Base-by-base conservation (phyloP, 2,329 filamentous ascomycete species). In the Aspergillus novofumigatus region DNA sequence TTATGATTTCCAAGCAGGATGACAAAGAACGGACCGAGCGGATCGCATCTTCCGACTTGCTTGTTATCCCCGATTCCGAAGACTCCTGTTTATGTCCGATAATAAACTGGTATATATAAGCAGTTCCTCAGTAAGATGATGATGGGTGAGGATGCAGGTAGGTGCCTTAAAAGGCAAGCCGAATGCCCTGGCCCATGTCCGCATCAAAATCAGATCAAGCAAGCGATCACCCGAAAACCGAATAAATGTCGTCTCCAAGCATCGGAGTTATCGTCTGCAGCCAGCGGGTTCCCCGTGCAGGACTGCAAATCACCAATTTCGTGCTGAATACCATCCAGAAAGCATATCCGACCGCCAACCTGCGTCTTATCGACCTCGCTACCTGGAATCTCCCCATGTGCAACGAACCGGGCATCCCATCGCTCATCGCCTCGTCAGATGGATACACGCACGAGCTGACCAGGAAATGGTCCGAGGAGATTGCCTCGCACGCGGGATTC, bases 391-490 rank as follows among this genome's bases (percentile, higher is more conserved):
- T 77, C 0, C 74, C 75, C 6, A 59, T 76, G 21, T 78, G 72
- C 63, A 65, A 77, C 54, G 73, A 78, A 58, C 59, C 72, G 2
- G 67, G 65, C 14, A 73, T 77, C 32, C 77, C 76, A 1, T 69
- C 73, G 14, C 61, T 59, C 8, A 68, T 77, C 23, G 66, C 65
- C 10, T 59, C 65, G 1, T 28, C 63, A 3, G 61, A 67, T 14
- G 64, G 71, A 48, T 79, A 77, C 64, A 61, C 57, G 4, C 69
- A 75, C 51, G 60, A 62, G 4, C 73, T 76, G 53, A 73, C 73
- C 1, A 69, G 64, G 5, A 63, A 59, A 23, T 80, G 77, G 77
- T 74, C 72, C 0, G 45, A 56, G 0, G 63, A 72, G 21, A 73
- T 79, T 47, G 54, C 59, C 0, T 58, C 63, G 8, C 69, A 72